Conservation (phyloP, 1,284 basidiomycete genomes). For the Polyporus tsugae region DNA sequence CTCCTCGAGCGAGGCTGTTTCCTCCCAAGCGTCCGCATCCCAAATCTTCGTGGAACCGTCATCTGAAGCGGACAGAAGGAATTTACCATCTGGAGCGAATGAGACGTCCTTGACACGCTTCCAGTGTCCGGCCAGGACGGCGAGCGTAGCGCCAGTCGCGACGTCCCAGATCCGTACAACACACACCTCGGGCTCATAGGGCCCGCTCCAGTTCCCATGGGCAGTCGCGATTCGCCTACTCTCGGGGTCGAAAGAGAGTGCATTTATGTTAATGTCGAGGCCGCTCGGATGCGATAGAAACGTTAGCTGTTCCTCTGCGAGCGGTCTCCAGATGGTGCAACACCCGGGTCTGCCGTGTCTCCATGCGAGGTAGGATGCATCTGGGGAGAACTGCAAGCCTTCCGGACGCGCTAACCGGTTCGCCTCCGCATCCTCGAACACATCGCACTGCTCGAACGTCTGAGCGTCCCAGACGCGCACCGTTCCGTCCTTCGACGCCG, state of each 20-base stretch:
- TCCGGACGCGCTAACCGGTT: neutral
- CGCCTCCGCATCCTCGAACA: neutral
- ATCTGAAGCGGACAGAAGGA: neutral
- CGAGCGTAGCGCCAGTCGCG: neutral
- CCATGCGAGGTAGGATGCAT: neutral
- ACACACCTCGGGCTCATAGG: neutral
- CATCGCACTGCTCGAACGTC: neutral
- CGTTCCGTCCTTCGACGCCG: neutral
- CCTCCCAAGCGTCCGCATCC: neutral
- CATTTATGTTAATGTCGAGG: neutral
- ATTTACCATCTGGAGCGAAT: neutral
- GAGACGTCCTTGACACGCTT: neutral
- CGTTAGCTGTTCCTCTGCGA: neutral
- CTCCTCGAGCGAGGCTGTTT: neutral
- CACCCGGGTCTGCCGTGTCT: neutral
- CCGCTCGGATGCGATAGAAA: too few species aligned
- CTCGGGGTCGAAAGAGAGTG: neutral
- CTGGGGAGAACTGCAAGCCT: neutral
- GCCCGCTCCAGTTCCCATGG: neutral
- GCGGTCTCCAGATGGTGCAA: neutral
- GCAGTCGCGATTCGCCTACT: neutral
- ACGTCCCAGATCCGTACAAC: neutral
- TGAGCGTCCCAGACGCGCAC: constrained; percentile 4
- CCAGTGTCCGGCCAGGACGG: neutral
- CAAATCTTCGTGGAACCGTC: neutral